These are phyloP conservation scores for Trichoderma harzianum DNA, from an alignment of 2,329 filamentous ascomycete genomes.

Conservation along the genomic window DNA sequence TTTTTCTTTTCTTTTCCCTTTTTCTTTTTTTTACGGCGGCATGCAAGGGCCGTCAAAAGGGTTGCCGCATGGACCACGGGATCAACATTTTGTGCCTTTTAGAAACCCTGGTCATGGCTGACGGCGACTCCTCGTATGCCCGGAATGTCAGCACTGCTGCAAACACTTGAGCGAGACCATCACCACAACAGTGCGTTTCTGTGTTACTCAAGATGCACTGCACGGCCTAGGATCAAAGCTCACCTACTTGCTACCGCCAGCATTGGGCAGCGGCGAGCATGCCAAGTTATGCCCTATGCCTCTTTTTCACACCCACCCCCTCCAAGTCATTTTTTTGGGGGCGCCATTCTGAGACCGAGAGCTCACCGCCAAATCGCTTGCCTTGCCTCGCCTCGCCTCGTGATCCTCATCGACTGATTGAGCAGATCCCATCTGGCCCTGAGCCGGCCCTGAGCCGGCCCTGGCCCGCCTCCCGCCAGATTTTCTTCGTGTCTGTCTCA, in stretches of 20 bases:
- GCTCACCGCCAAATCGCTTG: conserved; percentile 17
- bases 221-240: not conserved
- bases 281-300: not conserved
- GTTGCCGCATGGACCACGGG: not conserved
- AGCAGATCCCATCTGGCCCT: conserved; percentile 18
- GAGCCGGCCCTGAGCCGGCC: conserved; percentile 6
- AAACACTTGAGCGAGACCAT: not conserved
- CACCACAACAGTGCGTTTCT: not conserved
- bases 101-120: not conserved
- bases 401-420: conserved; percentile 18
- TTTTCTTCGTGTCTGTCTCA: conserved; percentile 13
- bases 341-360: not conserved
- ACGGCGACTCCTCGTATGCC: not conserved
- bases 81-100: not conserved
- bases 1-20: not conserved
- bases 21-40: not conserved
- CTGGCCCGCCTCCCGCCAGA: conserved; percentile 1
- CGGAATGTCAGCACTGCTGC: conserved; percentile 3
- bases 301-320: not conserved
- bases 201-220: not conserved
- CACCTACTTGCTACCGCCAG: not conserved
- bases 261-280: conserved; percentile 8
- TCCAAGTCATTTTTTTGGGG: not conserved
- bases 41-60: not conserved
- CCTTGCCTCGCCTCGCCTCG: not conserved